Evolutionary conservation across 2,329 filamentous ascomycete genomes (phyloP).

Genomic region (Pseudogymnoascus sp.): DNA sequence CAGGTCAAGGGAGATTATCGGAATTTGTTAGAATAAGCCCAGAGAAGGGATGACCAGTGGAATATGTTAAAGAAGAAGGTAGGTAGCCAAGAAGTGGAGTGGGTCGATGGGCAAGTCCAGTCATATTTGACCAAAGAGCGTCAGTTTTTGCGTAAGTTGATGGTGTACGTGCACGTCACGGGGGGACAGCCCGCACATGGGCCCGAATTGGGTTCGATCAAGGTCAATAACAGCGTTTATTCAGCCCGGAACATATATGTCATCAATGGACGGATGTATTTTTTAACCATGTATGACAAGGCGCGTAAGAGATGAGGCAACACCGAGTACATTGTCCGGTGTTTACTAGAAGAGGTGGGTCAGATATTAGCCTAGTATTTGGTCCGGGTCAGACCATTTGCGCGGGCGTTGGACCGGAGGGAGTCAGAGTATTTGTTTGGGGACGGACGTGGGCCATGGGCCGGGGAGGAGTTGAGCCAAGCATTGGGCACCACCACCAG

Average conservation of each 20-base stretch:
- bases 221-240: too few species aligned
- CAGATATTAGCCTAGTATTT: constrained; percentile 10
- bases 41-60: background rate
- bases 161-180: constrained; percentile 9
- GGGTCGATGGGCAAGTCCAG: too few species aligned
- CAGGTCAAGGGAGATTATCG: background rate
- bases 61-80: background rate
- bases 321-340: too few species aligned
- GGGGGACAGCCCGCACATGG: constrained; percentile 7
- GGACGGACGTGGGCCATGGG: too few species aligned
- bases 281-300: too few species aligned
- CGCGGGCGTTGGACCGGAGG: background rate
- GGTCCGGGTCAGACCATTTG: background rate
- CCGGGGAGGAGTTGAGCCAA: too few species aligned
- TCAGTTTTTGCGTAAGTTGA: constrained; percentile 9
- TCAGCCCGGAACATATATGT: too few species aligned
- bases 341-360: background rate
- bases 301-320: too few species aligned
- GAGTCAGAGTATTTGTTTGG: constrained; percentile 5
- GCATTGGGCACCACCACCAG: too few species aligned
- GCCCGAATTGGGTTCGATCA: constrained; percentile 11
- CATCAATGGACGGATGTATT: too few species aligned
- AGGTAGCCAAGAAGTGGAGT: too few species aligned
- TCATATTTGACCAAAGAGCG: too few species aligned
- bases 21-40: background rate